These are phyloP conservation scores for Actinidia chinensis DNA, from an alignment of 179 eudicot species.

Conservation along the genomic window DNA sequence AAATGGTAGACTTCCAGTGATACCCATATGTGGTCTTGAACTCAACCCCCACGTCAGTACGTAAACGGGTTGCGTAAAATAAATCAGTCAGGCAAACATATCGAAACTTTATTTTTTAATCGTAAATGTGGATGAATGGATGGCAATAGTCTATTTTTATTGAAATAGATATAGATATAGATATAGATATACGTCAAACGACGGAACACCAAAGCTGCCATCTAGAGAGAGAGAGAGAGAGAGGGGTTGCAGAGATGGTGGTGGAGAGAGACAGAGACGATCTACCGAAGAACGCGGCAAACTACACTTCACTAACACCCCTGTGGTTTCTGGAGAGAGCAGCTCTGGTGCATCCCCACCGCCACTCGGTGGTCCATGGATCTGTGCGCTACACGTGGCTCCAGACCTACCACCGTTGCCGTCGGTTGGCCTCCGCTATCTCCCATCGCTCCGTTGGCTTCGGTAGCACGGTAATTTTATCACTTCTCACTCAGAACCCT, in stretches of 20 bases:
- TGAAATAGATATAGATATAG: no score
- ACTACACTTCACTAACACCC: slow-evolving; percentile 81
- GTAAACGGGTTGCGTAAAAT: no score
- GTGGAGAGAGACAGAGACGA: slow-evolving; percentile 69
- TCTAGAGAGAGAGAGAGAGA: slow-evolving; percentile 22
- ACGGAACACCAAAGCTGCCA: no score
- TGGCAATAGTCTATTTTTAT: no score
- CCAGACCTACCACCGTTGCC: slow-evolving; percentile 83
- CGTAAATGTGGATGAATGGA: no score
- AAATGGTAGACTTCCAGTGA: no score
- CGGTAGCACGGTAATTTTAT: slow-evolving; percentile 57
- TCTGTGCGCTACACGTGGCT: slow-evolving; percentile 63
- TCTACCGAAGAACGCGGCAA: slow-evolving; percentile 73
- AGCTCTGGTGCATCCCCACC: slow-evolving; percentile 69
- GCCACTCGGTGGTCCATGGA: slow-evolving; percentile 67
- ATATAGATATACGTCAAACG: no score
- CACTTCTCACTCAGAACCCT: background rate
- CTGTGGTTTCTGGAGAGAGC: slow-evolving; percentile 84
- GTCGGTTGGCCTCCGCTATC: slow-evolving; percentile 86
- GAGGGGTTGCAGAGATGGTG: slow-evolving; percentile 28
- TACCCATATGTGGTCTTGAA: no score
- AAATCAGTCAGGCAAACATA: no score
- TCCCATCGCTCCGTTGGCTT: slow-evolving; percentile 46
- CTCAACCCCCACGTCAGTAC: no score
- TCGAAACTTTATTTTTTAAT: no score